Percentiles rank a stretch among this genome's conserved stretches.
Conservation (phyloP, 176 grass and related monocot genomes). For the Aegilops longissima region DNA sequence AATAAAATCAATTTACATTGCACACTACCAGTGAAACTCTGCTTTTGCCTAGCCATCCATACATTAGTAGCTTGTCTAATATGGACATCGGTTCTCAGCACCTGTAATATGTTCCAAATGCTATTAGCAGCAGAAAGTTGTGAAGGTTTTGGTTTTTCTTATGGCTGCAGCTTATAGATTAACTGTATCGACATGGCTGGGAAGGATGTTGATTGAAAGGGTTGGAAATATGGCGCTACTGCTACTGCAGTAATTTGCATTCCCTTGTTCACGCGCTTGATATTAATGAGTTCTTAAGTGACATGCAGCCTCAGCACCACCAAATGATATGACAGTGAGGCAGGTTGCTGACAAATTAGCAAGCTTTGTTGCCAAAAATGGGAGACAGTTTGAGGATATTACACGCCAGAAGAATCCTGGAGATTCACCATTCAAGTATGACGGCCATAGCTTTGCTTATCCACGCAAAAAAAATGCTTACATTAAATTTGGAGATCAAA, state of each 20-base stretch:
- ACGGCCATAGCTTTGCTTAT: neutral
- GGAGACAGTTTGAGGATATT: conserved; percentile 89
- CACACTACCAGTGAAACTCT: neutral
- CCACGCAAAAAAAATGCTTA: neutral
- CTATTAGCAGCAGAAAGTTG: conserved; percentile 28
- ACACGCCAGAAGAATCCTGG: conserved; percentile 90
- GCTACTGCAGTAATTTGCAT: conserved; percentile 74
- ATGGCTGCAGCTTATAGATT: conserved; percentile 64
- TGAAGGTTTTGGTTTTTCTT: conserved; percentile 49
- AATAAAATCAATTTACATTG: neutral
- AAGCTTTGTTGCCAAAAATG: conserved; percentile 95
- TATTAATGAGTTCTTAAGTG: conserved; percentile 99
- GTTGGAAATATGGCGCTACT: conserved; percentile 64
- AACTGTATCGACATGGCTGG: conserved; percentile 52
- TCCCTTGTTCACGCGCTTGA: conserved; percentile 57
- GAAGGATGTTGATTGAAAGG: conserved; percentile 78
- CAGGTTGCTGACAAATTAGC: conserved; percentile 94
- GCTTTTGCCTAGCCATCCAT: neutral
- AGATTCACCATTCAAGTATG: conserved; percentile 97
- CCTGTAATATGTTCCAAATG: neutral
- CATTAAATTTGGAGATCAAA: neutral
- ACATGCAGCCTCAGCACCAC: conserved; percentile 87
- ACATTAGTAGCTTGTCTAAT: conserved; percentile 11
- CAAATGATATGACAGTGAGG: conserved; percentile 86
- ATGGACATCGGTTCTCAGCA: conserved; percentile 5